Conservation (phyloP, 208 protist species). For the Phytomonas sp. region DNA sequence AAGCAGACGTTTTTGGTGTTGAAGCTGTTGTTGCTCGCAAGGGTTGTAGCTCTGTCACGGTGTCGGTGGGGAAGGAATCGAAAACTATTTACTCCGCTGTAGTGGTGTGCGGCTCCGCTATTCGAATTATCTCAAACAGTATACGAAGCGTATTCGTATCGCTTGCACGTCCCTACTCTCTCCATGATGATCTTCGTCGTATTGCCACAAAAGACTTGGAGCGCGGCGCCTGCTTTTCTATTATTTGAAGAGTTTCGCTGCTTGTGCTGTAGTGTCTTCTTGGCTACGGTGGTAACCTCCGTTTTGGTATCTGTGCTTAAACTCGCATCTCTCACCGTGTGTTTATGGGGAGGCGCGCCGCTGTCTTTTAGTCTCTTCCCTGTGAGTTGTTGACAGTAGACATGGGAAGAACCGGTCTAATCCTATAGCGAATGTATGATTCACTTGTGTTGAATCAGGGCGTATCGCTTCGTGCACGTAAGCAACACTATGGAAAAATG, state of each 20-base stretch:
- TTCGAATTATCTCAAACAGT: conserved; percentile 31
- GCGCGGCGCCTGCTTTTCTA: background rate
- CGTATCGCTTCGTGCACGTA: background rate
- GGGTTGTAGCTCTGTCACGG: conserved; percentile 40
- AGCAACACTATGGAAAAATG: background rate
- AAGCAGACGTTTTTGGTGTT: conserved; percentile 48
- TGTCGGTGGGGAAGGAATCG: conserved; percentile 30
- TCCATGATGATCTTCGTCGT: conserved; percentile 43
- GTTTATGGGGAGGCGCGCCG: background rate
- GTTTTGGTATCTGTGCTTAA: background rate
- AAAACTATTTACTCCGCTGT: conserved; percentile 12
- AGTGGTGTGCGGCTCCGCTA: conserved; percentile 26
- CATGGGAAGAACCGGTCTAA: background rate
- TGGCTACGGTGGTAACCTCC: background rate
- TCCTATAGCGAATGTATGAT: background rate
- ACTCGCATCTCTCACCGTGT: background rate
- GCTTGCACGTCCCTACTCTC: conserved; percentile 33
- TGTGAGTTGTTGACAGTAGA: background rate
- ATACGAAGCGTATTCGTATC: conserved; percentile 30
- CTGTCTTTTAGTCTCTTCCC: background rate
- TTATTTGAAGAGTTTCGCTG: background rate
- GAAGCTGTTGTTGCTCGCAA: conserved; percentile 39
- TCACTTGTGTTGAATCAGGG: background rate
- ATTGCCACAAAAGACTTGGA: background rate
- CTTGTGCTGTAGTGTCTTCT: background rate